Base-by-base conservation (phyloP, 345 rosid genomes). In the Clarkia xantiana region DNA sequence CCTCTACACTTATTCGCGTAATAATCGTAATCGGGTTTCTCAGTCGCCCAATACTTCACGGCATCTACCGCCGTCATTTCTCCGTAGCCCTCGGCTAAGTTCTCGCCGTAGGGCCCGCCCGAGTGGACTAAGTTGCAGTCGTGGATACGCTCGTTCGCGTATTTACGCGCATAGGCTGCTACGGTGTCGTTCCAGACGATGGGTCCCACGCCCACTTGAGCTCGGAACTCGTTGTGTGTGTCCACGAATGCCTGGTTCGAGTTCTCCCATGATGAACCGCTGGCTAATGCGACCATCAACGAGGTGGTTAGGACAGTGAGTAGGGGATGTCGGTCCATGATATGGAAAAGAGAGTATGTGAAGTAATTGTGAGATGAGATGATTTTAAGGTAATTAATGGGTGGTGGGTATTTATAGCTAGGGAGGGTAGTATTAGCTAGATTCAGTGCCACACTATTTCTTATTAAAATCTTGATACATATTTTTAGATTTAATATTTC, bases 1-100 rank as follows among this genome's bases (percentile, higher is more conserved):
- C 61, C 43, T 1, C 17, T 50, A n/a, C 94, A 84, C 0, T 36
- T 41, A 56, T 81, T 73, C n/a, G 79, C 48, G 3, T 53, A 42
- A 14, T 66, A 50, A 55, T 79, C 58, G 58, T 75, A 81, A 53
- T 68, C 58, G 10, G 56, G 23, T 44, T 51, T 65, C 76, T 84
- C 73, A 25, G 67, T 76, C 0, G 69, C 82, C 90, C 94, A 84
- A 0, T 64, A 71, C 1, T 40, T 64, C 18, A 77, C 78, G 1
- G 90, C 82, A 6, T 75, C 74, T 0, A 25, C 40, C 0, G 77
- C 63, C 7, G 39, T 72, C 53, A 49, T 49, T 40, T 58, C 64
- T 12, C 84, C 86, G 41, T 75, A 69, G 0, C 84, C 86, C 86
- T 84, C 73, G 18, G 76, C 73, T 9, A 77, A 68, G 64, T 79